phyloP scores from a whole-genome alignment of 2,329 filamentous ascomycete species.

The Teratosphaeria destructans region DNA sequence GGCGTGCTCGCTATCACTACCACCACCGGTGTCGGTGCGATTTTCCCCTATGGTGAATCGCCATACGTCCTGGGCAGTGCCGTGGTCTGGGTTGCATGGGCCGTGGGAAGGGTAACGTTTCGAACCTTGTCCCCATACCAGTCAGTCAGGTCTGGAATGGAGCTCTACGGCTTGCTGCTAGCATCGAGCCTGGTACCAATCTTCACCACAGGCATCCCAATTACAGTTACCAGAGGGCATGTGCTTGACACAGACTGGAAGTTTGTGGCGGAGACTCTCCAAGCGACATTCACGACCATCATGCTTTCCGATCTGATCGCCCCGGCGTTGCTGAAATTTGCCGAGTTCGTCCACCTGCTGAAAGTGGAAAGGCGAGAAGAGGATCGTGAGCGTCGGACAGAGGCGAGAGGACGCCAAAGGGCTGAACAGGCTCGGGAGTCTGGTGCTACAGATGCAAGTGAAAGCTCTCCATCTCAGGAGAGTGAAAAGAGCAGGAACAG shows the following conservation, averaged over 20 bases:
- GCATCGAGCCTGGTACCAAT: neutral
- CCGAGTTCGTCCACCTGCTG: neutral
- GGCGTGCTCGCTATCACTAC: neutral
- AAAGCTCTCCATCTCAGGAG: neutral
- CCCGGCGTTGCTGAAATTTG: neutral
- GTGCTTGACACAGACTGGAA: neutral
- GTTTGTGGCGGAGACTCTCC: neutral
- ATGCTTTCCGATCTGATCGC: neutral
- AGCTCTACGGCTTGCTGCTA: neutral
- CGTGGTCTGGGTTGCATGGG: neutral
- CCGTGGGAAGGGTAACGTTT: neutral
- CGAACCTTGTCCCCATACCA: neutral
- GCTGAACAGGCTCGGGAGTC: neutral
- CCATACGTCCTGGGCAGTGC: neutral
- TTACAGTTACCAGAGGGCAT: neutral
- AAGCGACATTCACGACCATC: neutral
- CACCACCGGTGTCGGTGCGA: neutral
- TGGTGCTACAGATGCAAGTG: neutral
- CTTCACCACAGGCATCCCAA: neutral
- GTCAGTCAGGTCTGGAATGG: neutral
- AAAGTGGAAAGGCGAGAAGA: neutral
- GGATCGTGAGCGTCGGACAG: neutral
- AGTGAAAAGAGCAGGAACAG: neutral
- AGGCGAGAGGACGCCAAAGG: neutral
- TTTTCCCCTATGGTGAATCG: neutral